Percentiles rank a stretch among this genome's conserved stretches.
These are phyloP conservation scores for Juglanconis sp. DNA, from an alignment of 2,329 filamentous ascomycete species.

Conservation along the genomic window DNA sequence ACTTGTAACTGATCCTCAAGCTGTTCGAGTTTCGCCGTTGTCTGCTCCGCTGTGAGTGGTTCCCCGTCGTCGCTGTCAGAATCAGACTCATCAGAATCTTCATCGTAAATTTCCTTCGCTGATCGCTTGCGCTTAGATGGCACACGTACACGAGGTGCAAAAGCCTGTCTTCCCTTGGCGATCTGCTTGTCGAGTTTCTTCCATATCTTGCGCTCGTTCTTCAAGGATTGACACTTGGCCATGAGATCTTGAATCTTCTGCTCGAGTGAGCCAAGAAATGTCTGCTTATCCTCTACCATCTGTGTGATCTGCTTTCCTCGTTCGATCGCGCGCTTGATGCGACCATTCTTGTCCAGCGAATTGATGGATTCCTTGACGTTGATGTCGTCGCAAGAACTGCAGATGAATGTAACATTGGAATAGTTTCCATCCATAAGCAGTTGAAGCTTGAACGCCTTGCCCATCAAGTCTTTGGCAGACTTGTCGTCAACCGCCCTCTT, in stretches of 20 bases:
- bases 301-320: not conserved
- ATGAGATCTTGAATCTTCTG: not conserved
- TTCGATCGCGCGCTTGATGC: not conserved
- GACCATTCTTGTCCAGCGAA: conserved; percentile 3
- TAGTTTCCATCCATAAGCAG: conserved; percentile 57
- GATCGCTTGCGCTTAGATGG: conserved; percentile 8
- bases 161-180: not conserved
- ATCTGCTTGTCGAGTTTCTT: not conserved
- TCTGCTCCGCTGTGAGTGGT: not conserved
- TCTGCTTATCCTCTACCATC: not conserved
- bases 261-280: not conserved
- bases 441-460: conserved; percentile 55
- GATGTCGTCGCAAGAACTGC: conserved; percentile 62
- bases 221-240: not conserved
- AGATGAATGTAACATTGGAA: conserved; percentile 56
- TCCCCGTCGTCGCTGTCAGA: not conserved
- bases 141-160: not conserved
- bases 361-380: not conserved
- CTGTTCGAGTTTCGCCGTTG: not conserved
- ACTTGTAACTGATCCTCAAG: not conserved
- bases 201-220: not conserved
- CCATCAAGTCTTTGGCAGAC: conserved; percentile 52
- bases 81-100: not conserved
- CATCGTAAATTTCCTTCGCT: too few species aligned
- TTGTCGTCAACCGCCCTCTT: conserved; percentile 59